A percentile compares a stretch with the other conserved stretches of the same genome.
phyloP scores from a whole-genome alignment of 371 early-diverging fungal genomes.

The Mucor sp. region DNA sequence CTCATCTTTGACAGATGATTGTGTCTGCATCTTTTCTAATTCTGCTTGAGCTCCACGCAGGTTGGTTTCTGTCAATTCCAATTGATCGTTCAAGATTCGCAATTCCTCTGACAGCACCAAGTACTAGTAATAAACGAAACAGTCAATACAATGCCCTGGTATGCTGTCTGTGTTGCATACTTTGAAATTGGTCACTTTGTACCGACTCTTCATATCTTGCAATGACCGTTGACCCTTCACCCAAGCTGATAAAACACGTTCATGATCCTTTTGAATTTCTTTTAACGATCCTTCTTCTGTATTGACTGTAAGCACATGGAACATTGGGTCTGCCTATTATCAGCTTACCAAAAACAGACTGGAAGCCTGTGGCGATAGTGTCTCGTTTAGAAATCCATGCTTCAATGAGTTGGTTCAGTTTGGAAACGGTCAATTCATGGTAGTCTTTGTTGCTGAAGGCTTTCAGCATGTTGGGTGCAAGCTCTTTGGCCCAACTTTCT shows the following conservation, averaged over 20 bases:
- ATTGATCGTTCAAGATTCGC: conserved; percentile 12
- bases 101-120: conserved; percentile 26
- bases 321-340: neutral
- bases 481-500: conserved; percentile 19
- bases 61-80: conserved; percentile 13
- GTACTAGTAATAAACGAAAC: neutral
- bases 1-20: conserved; percentile 5
- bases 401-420: conserved; percentile 21
- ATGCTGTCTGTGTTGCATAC: neutral
- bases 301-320: neutral
- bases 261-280: conserved; percentile 17
- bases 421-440: conserved; percentile 13
- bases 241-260: conserved; percentile 12
- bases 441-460: conserved; percentile 17
- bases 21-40: conserved; percentile 8
- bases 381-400: conserved; percentile 23
- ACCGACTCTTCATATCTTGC: conserved; percentile 13
- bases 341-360: conserved; percentile 23
- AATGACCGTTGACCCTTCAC: conserved; percentile 11
- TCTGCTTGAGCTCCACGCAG: conserved; percentile 16
- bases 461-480: conserved; percentile 9
- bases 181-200: conserved; percentile 18
- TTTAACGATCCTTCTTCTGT: conserved; percentile 16
- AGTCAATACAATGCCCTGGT: neutral
- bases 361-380: conserved; percentile 11